Conservation (phyloP, 2,329 filamentous ascomycete genomes). For the Neoascochyta sp. region DNA sequence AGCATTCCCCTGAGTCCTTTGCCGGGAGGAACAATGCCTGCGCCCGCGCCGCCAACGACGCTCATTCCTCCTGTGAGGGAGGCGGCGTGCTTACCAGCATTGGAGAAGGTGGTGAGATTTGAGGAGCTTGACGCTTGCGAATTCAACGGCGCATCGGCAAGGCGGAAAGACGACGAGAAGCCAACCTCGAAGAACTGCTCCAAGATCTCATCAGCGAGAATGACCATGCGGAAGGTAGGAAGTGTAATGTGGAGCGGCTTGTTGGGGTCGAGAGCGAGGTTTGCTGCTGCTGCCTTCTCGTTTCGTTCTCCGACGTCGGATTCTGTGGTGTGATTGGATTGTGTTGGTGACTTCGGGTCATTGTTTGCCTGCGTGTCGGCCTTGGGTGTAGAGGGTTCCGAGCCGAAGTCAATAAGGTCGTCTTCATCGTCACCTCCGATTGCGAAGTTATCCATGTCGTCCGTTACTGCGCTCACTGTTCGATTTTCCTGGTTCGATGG, state of each 20-base stretch:
- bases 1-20: conserved; percentile 87
- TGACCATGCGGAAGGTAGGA: conserved; percentile 97
- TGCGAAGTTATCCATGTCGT: conserved; percentile 58
- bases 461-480: conserved; percentile 24
- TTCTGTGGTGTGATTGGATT: conserved; percentile 19
- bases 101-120: conserved; percentile 81
- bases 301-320: conserved; percentile 31
- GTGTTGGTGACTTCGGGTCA: conserved; percentile 25
- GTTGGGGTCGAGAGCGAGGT: conserved; percentile 84
- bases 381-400: conserved; percentile 36
- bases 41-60: conserved; percentile 43
- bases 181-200: conserved; percentile 97
- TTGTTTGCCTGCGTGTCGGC: conserved; percentile 24
- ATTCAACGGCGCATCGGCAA: conserved; percentile 61
- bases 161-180: conserved; percentile 87
- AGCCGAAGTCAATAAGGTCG: conserved; percentile 57
- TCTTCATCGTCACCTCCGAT: conserved; percentile 70
- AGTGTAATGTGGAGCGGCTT: conserved; percentile 94
- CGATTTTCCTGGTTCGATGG: conserved; percentile 51
- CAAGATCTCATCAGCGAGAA: conserved; percentile 89
- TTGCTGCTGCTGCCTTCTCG: conserved; percentile 68
- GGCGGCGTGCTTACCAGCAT: conserved; percentile 51
- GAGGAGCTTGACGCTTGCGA: conserved; percentile 55
- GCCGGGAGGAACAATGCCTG: conserved; percentile 58
- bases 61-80: conserved; percentile 40